Conservation (phyloP, 1,139 yeast genomes). For the Geotrichum europaeum region DNA sequence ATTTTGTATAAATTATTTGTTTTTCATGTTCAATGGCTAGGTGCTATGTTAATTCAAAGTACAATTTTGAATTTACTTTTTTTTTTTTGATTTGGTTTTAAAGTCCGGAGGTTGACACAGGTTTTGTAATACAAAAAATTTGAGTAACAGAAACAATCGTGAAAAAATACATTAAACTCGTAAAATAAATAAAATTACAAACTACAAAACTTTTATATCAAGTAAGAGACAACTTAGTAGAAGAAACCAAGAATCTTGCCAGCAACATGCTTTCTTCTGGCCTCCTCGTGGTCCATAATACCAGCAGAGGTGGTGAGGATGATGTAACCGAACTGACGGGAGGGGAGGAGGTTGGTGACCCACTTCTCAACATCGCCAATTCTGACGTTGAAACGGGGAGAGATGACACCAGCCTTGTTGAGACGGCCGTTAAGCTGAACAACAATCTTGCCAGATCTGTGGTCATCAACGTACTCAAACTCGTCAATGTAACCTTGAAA, state of each 20-base stretch:
- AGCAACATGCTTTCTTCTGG: slow-evolving; percentile 99
- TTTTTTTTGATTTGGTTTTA: not conserved
- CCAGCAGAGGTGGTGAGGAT: slow-evolving; percentile 99
- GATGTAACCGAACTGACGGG: slow-evolving; percentile 97
- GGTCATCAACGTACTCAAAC: slow-evolving; percentile 97
- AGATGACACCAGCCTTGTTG: slow-evolving; percentile 97
- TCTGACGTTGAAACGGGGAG: slow-evolving; percentile 97
- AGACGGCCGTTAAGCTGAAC: slow-evolving; percentile 96
- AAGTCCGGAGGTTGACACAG: not conserved
- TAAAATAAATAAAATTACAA: not conserved
- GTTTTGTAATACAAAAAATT: not conserved
- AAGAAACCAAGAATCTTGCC: slow-evolving; percentile 98
- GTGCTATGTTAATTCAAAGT: not conserved
- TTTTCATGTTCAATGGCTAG: not conserved
- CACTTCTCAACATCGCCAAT: slow-evolving; percentile 92
- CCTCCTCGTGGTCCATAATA: slow-evolving; percentile 99
- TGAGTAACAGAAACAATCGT: not conserved
- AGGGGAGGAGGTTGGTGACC: slow-evolving; percentile 96
- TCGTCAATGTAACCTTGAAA: slow-evolving; percentile 82
- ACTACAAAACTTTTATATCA: not conserved
- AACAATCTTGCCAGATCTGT: slow-evolving; percentile 97
- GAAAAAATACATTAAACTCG: not conserved
- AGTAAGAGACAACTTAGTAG: slow-evolving; percentile 47
- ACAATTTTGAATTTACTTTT: not conserved
- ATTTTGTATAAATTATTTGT: not conserved